Percentiles rank a stretch among this genome's conserved stretches.
These are phyloP conservation scores for Kluyveromyces dobzhanskii DNA, from an alignment of 805 yeast species.

Conservation along the genomic window DNA sequence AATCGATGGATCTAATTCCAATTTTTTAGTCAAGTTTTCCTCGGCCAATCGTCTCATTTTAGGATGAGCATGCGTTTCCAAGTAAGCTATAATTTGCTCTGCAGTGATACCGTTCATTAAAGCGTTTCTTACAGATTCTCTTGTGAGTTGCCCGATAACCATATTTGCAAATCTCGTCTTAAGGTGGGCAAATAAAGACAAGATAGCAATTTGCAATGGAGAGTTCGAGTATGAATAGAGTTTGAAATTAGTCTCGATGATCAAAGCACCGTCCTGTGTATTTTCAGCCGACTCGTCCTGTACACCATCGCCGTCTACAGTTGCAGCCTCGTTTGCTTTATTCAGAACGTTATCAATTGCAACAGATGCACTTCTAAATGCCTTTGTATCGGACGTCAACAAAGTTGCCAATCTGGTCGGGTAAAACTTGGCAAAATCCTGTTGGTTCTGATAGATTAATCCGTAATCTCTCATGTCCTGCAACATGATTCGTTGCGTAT, in stretches of 20 bases:
- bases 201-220: constrained; percentile 88
- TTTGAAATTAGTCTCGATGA: constrained; percentile 90
- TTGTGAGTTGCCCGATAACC: constrained; percentile 88
- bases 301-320: constrained; percentile 23
- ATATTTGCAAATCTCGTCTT: constrained; percentile 80
- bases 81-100: constrained; percentile 83
- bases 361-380: constrained; percentile 62
- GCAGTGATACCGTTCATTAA: constrained; percentile 85
- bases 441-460: constrained; percentile 61
- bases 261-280: constrained; percentile 54
- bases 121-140: constrained; percentile 86
- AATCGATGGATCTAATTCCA: constrained; percentile 45
- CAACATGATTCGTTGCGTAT: constrained; percentile 78
- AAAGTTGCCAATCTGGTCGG: constrained; percentile 90
- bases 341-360: constrained; percentile 63
- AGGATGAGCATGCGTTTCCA: constrained; percentile 89
- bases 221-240: constrained; percentile 89
- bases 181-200: constrained; percentile 80
- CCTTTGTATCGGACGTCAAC: constrained; percentile 73
- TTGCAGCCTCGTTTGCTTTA: constrained; percentile 13
- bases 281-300: constrained; percentile 19
- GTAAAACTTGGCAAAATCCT: constrained; percentile 58
- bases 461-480: constrained; percentile 91
- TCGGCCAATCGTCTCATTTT: constrained; percentile 76
- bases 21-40: constrained; percentile 54